Conservation (phyloP, 306 rosid species). For the Medicago lupulina region DNA sequence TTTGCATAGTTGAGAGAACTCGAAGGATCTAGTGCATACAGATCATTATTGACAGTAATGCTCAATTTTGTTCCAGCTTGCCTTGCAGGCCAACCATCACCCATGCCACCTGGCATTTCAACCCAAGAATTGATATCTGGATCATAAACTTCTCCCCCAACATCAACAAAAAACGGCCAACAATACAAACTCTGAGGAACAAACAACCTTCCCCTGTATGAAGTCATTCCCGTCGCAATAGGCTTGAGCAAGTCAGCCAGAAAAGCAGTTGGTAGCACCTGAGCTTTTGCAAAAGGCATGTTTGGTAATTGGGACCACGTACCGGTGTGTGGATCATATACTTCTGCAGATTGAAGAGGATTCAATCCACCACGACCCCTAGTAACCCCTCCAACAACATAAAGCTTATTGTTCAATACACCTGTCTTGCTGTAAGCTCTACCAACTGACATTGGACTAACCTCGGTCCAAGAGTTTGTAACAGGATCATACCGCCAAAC, state of each 20-base stretch:
- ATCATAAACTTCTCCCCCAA: conserved; percentile 60
- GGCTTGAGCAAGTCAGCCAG: conserved; percentile 59
- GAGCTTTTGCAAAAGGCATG: conserved; percentile 58
- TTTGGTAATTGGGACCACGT: conserved; percentile 53
- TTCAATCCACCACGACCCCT: conserved; percentile 51
- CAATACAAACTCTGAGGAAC: conserved; percentile 62
- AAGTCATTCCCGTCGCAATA: conserved; percentile 57
- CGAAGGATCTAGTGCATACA: conserved; percentile 57
- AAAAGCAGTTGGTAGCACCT: conserved; percentile 49
- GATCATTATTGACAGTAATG: conserved; percentile 43
- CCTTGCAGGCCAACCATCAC: conserved; percentile 59
- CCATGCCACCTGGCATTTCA: conserved; percentile 59
- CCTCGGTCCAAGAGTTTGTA: conserved; percentile 49
- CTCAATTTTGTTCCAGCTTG: conserved; percentile 59
- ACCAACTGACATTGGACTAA: conserved; percentile 52
- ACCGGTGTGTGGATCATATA: conserved; percentile 46
- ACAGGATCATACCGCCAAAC: conserved; percentile 57
- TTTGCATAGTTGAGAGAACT: conserved; percentile 46
- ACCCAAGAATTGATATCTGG: conserved; percentile 51
- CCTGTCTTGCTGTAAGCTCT: conserved; percentile 58
- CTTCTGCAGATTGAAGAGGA: conserved; percentile 61
- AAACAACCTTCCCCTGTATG: conserved; percentile 53
- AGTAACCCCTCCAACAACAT: conserved; percentile 56
- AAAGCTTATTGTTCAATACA: conserved; percentile 51
- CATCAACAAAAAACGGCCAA: conserved; percentile 56